Percentiles rank a stretch among this genome's conserved stretches.
These are phyloP conservation scores for Penicillium diatomitis DNA, from an alignment of 495 filamentous ascomycete species.

Conservation along the genomic window DNA sequence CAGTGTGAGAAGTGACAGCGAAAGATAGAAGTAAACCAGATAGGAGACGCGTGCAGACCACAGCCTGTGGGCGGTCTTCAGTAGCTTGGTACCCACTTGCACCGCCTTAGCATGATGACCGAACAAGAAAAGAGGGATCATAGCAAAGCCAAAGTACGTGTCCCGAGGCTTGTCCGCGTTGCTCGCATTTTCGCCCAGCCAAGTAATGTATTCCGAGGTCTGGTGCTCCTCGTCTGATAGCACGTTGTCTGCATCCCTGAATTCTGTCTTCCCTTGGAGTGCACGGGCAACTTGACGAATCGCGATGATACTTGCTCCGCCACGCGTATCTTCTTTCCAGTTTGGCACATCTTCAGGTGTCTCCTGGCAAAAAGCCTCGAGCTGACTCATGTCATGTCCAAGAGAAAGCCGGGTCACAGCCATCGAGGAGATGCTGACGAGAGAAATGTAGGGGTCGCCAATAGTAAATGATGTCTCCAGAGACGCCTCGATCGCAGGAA, in stretches of 20 bases:
- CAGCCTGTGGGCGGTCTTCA: constrained; percentile 48
- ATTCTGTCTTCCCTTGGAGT: constrained; percentile 75
- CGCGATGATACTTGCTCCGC: constrained; percentile 62
- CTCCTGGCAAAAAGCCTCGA: constrained; percentile 66
- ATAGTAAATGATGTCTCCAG: constrained; percentile 62
- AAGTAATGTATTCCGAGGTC: constrained; percentile 53
- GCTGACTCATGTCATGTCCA: constrained; percentile 64
- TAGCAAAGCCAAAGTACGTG: constrained; percentile 63
- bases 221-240: constrained; percentile 67
- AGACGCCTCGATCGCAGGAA: constrained; percentile 55
- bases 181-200: constrained; percentile 37
- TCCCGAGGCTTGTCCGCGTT: constrained; percentile 52
- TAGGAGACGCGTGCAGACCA: constrained; percentile 68
- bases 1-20: constrained; percentile 55
- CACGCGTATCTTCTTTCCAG: constrained; percentile 70
- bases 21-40: constrained; percentile 57
- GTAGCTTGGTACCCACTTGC: constrained; percentile 53
- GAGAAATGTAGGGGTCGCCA: constrained; percentile 65
- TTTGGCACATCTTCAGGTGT: constrained; percentile 66
- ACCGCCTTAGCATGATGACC: constrained; percentile 65
- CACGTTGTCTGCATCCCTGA: constrained; percentile 43
- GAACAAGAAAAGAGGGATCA: constrained; percentile 65
- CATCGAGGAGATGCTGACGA: constrained; percentile 65
- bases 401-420: constrained; percentile 62
- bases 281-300: constrained; percentile 65